Percentiles rank a stretch among this genome's conserved stretches.
Conservation (phyloP, 768 basidiomycete genomes). For the Suillus clintonianus region DNA sequence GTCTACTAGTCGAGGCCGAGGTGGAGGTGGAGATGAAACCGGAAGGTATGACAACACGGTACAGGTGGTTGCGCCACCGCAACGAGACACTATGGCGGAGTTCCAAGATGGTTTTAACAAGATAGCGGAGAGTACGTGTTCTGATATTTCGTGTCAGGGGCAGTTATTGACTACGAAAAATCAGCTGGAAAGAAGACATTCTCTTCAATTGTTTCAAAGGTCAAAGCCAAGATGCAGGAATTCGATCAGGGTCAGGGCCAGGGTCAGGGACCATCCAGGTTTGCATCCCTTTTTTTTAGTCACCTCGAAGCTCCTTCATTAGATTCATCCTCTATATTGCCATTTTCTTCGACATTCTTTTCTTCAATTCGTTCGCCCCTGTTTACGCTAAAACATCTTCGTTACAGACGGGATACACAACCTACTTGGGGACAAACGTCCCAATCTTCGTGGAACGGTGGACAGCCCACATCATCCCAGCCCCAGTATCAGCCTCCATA, state of each 20-base stretch:
- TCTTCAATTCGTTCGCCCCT: background rate
- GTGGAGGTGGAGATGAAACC: slow-evolving; percentile 9
- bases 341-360: background rate
- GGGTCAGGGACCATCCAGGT: slow-evolving; percentile 23
- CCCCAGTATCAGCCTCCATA: slow-evolving; percentile 13
- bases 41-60: slow-evolving; percentile 9
- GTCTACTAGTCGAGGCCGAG: slow-evolving; percentile 5
- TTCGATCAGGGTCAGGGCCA: slow-evolving; percentile 58
- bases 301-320: background rate
- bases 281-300: background rate
- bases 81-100: slow-evolving; percentile 61
- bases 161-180: background rate
- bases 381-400: background rate
- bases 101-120: slow-evolving; percentile 75
- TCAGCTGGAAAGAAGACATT: slow-evolving; percentile 80
- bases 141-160: background rate
- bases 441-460: slow-evolving; percentile 10
- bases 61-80: slow-evolving; percentile 22
- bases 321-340: background rate
- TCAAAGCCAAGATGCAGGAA: slow-evolving; percentile 84
- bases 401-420: background rate
- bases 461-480: slow-evolving; percentile 14
- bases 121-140: slow-evolving; percentile 72
- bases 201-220: slow-evolving; percentile 68
- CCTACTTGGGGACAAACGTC: slow-evolving; percentile 8